phyloP scores from a whole-genome alignment of 768 basidiomycete species.

The Sistotremastrum niveocremeum region DNA sequence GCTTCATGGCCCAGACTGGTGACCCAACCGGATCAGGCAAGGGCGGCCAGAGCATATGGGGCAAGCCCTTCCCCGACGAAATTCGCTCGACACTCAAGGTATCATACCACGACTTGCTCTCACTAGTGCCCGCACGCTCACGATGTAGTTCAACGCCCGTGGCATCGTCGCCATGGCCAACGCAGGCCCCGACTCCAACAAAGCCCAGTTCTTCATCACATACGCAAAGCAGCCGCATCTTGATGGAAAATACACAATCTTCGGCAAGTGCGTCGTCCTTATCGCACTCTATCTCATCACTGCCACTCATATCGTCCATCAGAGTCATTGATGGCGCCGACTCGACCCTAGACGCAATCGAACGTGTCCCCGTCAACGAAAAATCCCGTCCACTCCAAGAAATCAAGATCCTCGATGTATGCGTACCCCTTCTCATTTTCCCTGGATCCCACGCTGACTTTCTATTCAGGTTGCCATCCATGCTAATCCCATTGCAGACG shows the following conservation, averaged over 20 bases:
- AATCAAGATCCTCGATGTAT: conserved; percentile 69
- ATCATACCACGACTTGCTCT: conserved; percentile 9
- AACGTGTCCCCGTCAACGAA: conserved; percentile 76
- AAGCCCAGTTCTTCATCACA: conserved; percentile 80
- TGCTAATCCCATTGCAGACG: conserved; percentile 90
- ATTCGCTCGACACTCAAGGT: conserved; percentile 91
- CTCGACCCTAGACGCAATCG: conserved; percentile 87
- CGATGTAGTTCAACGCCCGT: conserved; percentile 74
- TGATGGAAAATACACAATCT: conserved; percentile 88
- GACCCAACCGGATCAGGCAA: conserved; percentile 87
- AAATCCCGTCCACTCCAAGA: conserved; percentile 84
- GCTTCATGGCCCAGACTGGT: conserved; percentile 92
- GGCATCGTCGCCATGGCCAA: conserved; percentile 99
- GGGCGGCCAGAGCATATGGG: conserved; percentile 96
- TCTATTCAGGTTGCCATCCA: conserved; percentile 65
- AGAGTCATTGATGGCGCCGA: conserved; percentile 96
- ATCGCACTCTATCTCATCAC: conserved; percentile 2
- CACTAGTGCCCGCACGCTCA: background rate
- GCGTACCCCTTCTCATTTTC: conserved; percentile 14
- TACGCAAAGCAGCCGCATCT: conserved; percentile 91
- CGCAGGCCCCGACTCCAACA: conserved; percentile 87
- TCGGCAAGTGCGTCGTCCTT: conserved; percentile 46
- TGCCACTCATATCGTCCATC: background rate
- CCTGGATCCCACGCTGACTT: background rate
- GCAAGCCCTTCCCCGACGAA: conserved; percentile 83